Evolutionary conservation across 192 early-diverging fungal species (phyloP).

Genomic region (Spinellus fusiger): DNA sequence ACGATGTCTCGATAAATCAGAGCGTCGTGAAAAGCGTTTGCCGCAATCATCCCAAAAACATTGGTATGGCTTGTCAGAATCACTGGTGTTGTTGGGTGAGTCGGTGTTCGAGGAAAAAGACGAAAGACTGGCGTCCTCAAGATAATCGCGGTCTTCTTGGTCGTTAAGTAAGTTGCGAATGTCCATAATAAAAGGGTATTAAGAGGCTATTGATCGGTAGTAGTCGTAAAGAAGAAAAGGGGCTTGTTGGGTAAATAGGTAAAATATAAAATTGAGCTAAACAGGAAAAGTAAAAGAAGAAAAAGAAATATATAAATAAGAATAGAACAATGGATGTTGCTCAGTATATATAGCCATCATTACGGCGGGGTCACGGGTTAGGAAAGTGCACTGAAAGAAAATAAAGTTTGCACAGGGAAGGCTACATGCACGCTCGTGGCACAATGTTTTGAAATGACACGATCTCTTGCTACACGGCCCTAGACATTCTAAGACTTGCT

Average conservation of each 20-base stretch:
- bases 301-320: not conserved
- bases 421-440: not conserved
- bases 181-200: slow-evolving; percentile 21
- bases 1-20: slow-evolving; percentile 48
- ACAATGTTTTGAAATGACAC: not conserved
- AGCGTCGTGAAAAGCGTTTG: slow-evolving; percentile 49
- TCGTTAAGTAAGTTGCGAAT: slow-evolving; percentile 32
- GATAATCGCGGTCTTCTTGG: slow-evolving; percentile 11
- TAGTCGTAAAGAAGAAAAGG: not conserved
- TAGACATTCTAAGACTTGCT: not conserved
- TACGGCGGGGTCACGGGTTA: not conserved
- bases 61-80: slow-evolving; percentile 33
- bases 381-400: not conserved
- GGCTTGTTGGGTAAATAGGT: not conserved
- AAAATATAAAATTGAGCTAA: not conserved
- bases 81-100: not conserved
- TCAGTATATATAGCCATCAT: slow-evolving; percentile 3
- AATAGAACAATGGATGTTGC: not conserved
- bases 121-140: slow-evolving; percentile 8
- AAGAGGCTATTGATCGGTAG: not conserved
- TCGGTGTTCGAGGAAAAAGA: slow-evolving; percentile 5
- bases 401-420: slow-evolving; percentile 1
- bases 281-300: slow-evolving; percentile 1
- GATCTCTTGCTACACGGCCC: not conserved
- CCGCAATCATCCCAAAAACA: slow-evolving; percentile 40